These are phyloP conservation scores for Hyaloperonospora arabidopsidis DNA, from an alignment of 352 stramenopile genomes.

Conservation along the genomic window DNA sequence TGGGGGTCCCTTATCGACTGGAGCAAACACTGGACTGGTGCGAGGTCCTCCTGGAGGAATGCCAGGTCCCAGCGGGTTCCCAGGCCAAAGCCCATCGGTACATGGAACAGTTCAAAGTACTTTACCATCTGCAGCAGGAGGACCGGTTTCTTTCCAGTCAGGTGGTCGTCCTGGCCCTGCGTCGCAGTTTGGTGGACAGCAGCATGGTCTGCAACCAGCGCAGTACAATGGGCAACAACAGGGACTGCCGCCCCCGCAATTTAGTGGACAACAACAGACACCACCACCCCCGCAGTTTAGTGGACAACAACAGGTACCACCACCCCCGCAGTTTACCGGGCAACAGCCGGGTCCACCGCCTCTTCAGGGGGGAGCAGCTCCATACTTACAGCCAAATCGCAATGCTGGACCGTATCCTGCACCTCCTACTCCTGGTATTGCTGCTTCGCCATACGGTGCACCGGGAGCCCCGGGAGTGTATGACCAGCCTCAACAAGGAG, in stretches of 20 bases:
- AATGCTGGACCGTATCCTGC: conserved; percentile 30
- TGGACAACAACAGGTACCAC: conserved; percentile 13
- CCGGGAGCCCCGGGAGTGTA: conserved; percentile 16
- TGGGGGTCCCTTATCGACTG: conserved; percentile 30
- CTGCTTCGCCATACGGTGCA: conserved; percentile 19
- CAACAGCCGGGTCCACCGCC: conserved; percentile 20
- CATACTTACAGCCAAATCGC: conserved; percentile 29
- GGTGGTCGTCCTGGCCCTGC: conserved; percentile 9
- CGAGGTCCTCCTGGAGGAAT: conserved; percentile 15
- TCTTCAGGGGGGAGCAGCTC: conserved; percentile 20
- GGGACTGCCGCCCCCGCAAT: conserved; percentile 1
- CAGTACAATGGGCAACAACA: conserved; percentile 4
- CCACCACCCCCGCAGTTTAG: conserved; percentile 5
- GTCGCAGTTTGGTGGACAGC: conserved; percentile 2
- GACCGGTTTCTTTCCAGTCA: conserved; percentile 18
- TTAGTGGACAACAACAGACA: background rate
- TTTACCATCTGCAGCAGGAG: conserved; percentile 3
- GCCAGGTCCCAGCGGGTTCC: conserved; percentile 14
- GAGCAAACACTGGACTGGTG: conserved; percentile 27
- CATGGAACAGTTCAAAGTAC: conserved; percentile 17
- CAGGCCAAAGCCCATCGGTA: conserved; percentile 13
- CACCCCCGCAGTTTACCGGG: conserved; percentile 18
- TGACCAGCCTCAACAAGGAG: conserved; percentile 27
- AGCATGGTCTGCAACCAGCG: background rate
- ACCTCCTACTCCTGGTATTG: conserved; percentile 11